Base-by-base conservation (phyloP, 257 asterid species). In the Fraxinus quadrangulata region DNA sequence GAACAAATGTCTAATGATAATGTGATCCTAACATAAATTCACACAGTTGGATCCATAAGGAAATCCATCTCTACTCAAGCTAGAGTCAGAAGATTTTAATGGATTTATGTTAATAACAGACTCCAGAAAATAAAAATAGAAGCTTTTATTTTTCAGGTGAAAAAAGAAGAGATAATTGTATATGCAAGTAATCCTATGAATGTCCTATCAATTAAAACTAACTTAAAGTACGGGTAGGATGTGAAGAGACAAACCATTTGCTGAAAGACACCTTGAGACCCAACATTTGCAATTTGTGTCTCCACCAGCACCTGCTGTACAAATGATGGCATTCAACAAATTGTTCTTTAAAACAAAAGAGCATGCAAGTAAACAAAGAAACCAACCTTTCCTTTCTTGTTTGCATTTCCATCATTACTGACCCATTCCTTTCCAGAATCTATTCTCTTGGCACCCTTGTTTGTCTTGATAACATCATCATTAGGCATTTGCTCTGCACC, bases 361-460 rank as follows among this genome's bases (percentile, higher is more conserved):
- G 72, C 33, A 72, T 45, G 54, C 54, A 72, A 80, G 54, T 51
- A 70, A 73, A 67, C 28, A 59, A 21, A 30, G 37, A 75, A 65
- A 83, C 95, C 56, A 67, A 92, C 98, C 97, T 94, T 94, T 70
- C 97, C 98, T 79, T 90, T 94, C 79, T 88, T 88, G 80, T 81
- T 84, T 36, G 88, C 66, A 78, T 42, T 80, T 83, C 82, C 83
- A 66, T 77, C 84, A 63, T 82, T 79, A 79, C 75, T 76, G 63
- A 71, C 88, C 71, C 83, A 74, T 79, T 93, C 97, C 82, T 90
- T 91, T 67, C 88, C 94, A 71, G 87, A 85, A 81, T 87, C 83
- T 39, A 80, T 81, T 84, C 95, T 87, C 88, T 86, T 89, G 80
- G 90, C 83, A 78, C 83, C 85, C 85, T 86, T 87, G 81, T 75